Conservation (phyloP, 768 basidiomycete species). For the Tricholoma hemisulphureum region DNA sequence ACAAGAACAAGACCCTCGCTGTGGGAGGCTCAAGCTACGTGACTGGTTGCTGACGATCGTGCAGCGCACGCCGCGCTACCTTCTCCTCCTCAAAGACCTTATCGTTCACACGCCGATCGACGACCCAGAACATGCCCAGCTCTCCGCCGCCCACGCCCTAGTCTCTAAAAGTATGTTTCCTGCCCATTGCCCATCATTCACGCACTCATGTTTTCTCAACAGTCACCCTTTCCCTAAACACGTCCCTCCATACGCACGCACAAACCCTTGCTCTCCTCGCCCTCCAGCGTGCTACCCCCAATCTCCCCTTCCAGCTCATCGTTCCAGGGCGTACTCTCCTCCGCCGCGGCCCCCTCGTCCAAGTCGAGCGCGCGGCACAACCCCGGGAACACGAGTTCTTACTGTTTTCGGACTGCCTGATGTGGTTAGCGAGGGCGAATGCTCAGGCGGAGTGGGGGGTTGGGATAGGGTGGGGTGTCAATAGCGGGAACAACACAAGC, state of each 20-base stretch:
- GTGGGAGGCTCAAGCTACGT: conserved; percentile 71
- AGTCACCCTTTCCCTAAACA: conserved; percentile 80
- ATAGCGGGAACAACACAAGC: conserved; percentile 16
- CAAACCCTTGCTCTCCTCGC: conserved; percentile 74
- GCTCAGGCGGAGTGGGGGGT: conserved; percentile 31
- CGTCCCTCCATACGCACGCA: conserved; percentile 74
- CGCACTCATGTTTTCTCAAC: background rate
- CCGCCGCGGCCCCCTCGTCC: conserved; percentile 61
- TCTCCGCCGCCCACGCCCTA: conserved; percentile 58
- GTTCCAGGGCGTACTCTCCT: conserved; percentile 78
- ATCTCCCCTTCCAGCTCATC: conserved; percentile 77
- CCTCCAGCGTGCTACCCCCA: conserved; percentile 73
- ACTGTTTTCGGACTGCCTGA: conserved; percentile 76
- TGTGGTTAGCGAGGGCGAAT: conserved; percentile 69
- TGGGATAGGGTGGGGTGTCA: conserved; percentile 21
- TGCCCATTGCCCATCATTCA: background rate
- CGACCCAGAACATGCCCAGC: conserved; percentile 64
- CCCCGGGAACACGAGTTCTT: conserved; percentile 68
- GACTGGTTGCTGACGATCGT: conserved; percentile 88
- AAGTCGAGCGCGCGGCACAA: conserved; percentile 50
- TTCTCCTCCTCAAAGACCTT: conserved; percentile 80
- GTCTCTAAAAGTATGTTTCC: conserved; percentile 68
- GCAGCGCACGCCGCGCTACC: conserved; percentile 84
- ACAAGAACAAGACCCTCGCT: conserved; percentile 68
- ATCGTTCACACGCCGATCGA: conserved; percentile 62